Evolutionary conservation across 176 grass and related monocot genomes (phyloP).

Genomic region (Eremochloa ophiuroides): DNA sequence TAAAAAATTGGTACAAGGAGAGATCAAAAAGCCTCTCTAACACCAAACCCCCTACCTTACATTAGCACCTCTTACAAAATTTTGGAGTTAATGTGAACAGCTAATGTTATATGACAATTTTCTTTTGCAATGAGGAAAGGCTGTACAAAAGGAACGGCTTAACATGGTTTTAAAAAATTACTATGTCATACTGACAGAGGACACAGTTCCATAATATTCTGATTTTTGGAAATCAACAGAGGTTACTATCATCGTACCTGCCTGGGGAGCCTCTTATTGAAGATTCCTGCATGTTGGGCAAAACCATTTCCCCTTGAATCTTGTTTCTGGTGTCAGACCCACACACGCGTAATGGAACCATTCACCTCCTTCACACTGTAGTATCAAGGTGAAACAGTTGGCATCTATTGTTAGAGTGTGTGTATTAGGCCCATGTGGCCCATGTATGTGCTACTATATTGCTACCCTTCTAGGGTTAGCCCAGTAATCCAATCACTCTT

Average conservation of each 20-base stretch:
- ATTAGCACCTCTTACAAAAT: neutral
- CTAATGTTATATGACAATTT: neutral
- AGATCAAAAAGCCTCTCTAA: neutral
- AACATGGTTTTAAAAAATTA: neutral
- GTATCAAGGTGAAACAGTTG: slow-evolving; percentile 22
- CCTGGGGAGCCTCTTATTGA: slow-evolving; percentile 32
- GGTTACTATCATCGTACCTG: slow-evolving; percentile 24
- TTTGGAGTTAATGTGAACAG: neutral
- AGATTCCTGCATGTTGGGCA: slow-evolving; percentile 92
- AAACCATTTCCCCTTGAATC: slow-evolving; percentile 99
- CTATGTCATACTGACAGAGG: neutral
- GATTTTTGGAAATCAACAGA: neutral
- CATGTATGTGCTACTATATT: no score
- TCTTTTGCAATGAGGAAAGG: neutral
- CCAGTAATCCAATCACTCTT: no score
- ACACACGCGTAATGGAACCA: slow-evolving; percentile 99
- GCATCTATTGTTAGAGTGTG: neutral
- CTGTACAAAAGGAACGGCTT: neutral
- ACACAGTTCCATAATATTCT: neutral
- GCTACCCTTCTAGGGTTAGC: no score
- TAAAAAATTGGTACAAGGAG: neutral
- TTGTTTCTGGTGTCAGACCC: slow-evolving; percentile 92
- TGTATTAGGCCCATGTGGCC: no score
- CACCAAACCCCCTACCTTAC: neutral
- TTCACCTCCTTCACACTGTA: slow-evolving; percentile 98